These are phyloP conservation scores for Penicillium cosmopolitanum DNA, from an alignment of 495 filamentous ascomycete species.

Conservation along the genomic window DNA sequence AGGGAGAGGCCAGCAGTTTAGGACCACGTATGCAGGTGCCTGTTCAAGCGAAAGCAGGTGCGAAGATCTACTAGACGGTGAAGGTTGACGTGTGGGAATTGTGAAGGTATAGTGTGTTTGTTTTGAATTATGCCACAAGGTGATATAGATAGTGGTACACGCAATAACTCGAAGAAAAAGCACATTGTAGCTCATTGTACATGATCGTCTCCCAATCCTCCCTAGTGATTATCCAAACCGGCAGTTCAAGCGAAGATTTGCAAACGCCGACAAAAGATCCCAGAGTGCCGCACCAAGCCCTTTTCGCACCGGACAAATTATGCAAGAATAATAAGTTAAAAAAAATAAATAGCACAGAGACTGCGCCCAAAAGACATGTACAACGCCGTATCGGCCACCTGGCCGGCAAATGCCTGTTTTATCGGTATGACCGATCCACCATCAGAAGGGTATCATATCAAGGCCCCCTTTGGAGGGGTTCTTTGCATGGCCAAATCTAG, in stretches of 20 bases:
- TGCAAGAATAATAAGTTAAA: slow-evolving; percentile 26
- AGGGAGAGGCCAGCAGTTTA: not conserved
- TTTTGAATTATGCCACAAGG: slow-evolving; percentile 27
- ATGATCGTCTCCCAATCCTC: slow-evolving; percentile 24
- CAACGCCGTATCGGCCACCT: slow-evolving; percentile 42
- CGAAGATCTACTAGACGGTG: not conserved
- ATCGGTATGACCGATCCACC: slow-evolving; percentile 26
- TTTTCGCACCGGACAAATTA: slow-evolving; percentile 32
- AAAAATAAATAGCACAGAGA: slow-evolving; percentile 20
- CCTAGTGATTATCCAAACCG: slow-evolving; percentile 25
- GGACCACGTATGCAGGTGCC: not conserved
- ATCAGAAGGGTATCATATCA: slow-evolving; percentile 33
- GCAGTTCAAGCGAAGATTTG: slow-evolving; percentile 27
- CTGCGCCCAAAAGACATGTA: slow-evolving; percentile 31
- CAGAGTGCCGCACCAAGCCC: slow-evolving; percentile 26
- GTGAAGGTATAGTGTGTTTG: slow-evolving; percentile 3
- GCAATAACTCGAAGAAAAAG: slow-evolving; percentile 16
- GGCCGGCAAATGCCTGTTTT: slow-evolving; percentile 28
- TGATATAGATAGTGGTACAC: slow-evolving; percentile 27
- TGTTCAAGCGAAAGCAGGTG: not conserved
- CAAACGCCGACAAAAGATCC: slow-evolving; percentile 26
- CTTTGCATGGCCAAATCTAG: slow-evolving; percentile 2
- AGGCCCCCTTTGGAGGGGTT: not conserved
- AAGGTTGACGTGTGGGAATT: not conserved
- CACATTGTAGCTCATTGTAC: slow-evolving; percentile 32